Conservation (phyloP, 768 basidiomycete genomes). For the Trichaptum fuscoviolaceum region DNA sequence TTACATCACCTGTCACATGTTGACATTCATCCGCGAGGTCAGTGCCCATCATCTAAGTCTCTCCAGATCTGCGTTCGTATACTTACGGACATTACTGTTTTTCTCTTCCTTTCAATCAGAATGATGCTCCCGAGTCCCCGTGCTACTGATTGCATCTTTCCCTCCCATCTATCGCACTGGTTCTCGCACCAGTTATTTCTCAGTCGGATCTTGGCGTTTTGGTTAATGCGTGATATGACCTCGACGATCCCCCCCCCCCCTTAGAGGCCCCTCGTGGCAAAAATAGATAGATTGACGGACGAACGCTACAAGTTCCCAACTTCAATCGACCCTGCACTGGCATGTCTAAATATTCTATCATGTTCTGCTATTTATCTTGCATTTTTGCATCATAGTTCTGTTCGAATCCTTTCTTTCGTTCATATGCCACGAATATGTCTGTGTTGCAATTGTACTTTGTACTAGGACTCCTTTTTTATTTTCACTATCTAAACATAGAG, state of each 20-base stretch:
- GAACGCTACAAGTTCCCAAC: neutral
- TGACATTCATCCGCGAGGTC: constrained; percentile 65
- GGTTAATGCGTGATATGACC: neutral
- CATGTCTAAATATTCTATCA: neutral
- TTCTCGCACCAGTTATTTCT: neutral
- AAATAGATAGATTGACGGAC: neutral
- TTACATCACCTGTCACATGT: constrained; percentile 80
- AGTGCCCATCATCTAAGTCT: neutral
- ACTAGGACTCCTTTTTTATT: neutral
- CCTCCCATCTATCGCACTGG: neutral
- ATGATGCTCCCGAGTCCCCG: neutral
- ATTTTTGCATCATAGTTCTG: neutral
- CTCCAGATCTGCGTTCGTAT: neutral
- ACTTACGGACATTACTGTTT: neutral
- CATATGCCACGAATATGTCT: neutral
- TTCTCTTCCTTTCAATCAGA: neutral
- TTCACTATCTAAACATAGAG: neutral
- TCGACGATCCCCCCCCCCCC: neutral
- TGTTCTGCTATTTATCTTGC: neutral
- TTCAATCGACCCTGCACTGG: neutral
- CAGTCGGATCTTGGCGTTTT: neutral
- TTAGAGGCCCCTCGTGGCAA: neutral
- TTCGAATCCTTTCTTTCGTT: neutral
- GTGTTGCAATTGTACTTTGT: neutral
- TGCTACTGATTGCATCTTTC: neutral